These are phyloP conservation scores for Symbiodinium natans DNA, from an alignment of 73 alveolate genomes.

Conservation along the genomic window DNA sequence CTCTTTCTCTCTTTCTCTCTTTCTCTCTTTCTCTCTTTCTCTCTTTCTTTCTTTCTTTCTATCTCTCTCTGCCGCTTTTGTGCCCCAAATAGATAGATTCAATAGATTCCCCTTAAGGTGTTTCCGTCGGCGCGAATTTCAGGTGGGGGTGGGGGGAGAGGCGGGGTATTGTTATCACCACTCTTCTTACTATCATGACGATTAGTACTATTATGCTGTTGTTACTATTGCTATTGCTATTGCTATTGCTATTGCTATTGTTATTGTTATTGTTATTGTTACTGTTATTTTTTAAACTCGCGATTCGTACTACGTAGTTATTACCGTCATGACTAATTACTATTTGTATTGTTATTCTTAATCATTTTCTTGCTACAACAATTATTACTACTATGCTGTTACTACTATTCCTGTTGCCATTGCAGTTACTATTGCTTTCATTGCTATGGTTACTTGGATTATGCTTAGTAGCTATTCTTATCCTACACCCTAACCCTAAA, in stretches of 20 bases:
- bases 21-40: not conserved
- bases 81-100: too few species aligned
- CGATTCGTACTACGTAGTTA: not conserved
- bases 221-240: not conserved
- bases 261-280: not conserved
- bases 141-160: not conserved
- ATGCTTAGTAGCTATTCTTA: too few species aligned
- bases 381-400: not conserved
- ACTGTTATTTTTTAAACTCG: not conserved
- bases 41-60: not conserved
- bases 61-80: not conserved
- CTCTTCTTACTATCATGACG: not conserved
- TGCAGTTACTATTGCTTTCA: not conserved
- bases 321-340: not conserved
- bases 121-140: not conserved
- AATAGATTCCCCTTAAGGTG: too few species aligned
- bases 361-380: not conserved
- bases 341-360: not conserved
- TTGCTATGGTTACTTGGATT: not conserved
- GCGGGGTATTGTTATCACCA: not conserved
- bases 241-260: not conserved
- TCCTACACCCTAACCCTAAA: too few species aligned
- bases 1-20: not conserved
- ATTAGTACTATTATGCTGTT: not conserved
- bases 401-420: not conserved